phyloP scores from a whole-genome alignment of 805 yeast species.

The Priceomyces melissophilus region DNA sequence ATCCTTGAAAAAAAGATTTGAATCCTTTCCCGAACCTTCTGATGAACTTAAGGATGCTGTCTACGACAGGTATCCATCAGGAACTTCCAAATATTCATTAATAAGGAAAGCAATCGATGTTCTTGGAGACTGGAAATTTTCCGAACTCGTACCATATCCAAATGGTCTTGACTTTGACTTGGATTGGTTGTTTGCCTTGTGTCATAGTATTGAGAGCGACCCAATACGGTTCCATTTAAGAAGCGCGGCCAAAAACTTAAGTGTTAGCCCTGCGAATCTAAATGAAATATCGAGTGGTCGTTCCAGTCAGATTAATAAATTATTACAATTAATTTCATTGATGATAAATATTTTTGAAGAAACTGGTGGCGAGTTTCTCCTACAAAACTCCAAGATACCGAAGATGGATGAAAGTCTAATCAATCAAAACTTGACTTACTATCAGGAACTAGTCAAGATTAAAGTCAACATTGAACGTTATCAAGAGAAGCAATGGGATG shows the following conservation, averaged over 20 bases:
- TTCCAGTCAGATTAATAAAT: conserved; percentile 13
- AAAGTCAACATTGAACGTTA: conserved; percentile 26
- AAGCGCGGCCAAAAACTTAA: conserved; percentile 30
- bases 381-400: conserved; percentile 39
- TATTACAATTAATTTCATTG: conserved; percentile 27
- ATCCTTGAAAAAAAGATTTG: conserved; percentile 27
- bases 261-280: conserved; percentile 32
- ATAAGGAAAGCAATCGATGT: conserved; percentile 37
- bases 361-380: conserved; percentile 29
- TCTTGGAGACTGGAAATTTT: conserved; percentile 32
- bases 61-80: conserved; percentile 49
- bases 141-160: conserved; percentile 39
- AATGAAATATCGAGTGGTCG: conserved; percentile 26
- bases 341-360: conserved; percentile 26
- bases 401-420: conserved; percentile 24
- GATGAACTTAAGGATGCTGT: conserved; percentile 37
- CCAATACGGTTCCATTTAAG: conserved; percentile 51
- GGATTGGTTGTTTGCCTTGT: conserved; percentile 34
- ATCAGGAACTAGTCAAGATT: conserved; percentile 17
- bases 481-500: conserved; percentile 36
- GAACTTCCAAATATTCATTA: conserved; percentile 46
- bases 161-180: conserved; percentile 20
- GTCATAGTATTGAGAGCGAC: conserved; percentile 43
- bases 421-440: conserved; percentile 16
- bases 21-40: conserved; percentile 40